Evolutionary conservation across 257 asterid genomes (phyloP), one percentile per base, ranked within the genome.

Genomic region (Knoxia roxburghii): DNA sequence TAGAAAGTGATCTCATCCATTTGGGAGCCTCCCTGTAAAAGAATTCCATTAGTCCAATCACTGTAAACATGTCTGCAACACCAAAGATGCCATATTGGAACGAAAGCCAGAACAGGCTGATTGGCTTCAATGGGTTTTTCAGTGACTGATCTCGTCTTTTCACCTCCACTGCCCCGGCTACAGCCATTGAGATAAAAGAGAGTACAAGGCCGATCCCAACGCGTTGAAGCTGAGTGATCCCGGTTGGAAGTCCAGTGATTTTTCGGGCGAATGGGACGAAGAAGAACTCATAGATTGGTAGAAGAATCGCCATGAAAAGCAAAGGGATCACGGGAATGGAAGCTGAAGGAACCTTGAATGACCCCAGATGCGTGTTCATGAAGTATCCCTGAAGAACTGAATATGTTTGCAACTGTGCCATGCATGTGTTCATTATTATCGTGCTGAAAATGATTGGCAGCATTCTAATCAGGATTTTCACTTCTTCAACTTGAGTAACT

Each of bases 1-100:
- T 86, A 8, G 96, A 78, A 2, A 89, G 80, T 2, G 95, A 85
- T 62, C 86, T 83, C 95, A 89, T 89, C 61, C 95, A 85, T 0
- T 57, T 45, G 0, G 96, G 95, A 0, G 95, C 95, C 54, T 89
- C 95, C 29, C 71, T 81, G 55, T 86, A 89, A 65, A 86, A 89
- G 55, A 89, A 86, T 58, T 86, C 95, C 74, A 89, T 21, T 66
- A 83, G 63, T 14, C 96, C 95, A 5, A 85, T 87, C 41, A 89
- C 55, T 0, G 95, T 78, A 37, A 86, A 86, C 89, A 89, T 83
- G 37, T 89, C 91, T 0, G 95, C 95, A 27, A 85, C 70, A n/a
- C 95, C 96, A 12, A 86, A 83, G 0, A 89, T 67, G 0, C 87
- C 90, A 8, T 86, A 86, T 54, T 89, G 96, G 43, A 84, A 80